phyloP scores from a whole-genome alignment of 2,329 filamentous ascomycete species.

The Blastomyces parvus region DNA sequence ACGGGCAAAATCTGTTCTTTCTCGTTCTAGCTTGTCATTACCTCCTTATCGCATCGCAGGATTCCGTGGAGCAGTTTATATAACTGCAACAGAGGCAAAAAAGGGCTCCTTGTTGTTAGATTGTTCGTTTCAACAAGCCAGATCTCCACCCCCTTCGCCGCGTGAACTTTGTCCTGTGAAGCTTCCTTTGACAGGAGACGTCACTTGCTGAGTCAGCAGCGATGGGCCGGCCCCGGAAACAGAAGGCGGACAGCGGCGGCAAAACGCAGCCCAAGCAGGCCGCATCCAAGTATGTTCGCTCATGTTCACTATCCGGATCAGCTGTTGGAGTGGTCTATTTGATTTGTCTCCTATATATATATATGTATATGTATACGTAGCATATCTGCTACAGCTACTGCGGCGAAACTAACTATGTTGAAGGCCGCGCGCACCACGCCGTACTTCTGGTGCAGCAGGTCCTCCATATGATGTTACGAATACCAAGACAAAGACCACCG shows the following conservation, averaged over 20 bases:
- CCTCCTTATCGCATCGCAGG: neutral
- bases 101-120: neutral
- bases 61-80: neutral
- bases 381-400: neutral
- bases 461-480: slow-evolving; percentile 19
- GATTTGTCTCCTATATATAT: neutral
- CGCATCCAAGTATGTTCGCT: neutral
- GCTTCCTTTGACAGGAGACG: slow-evolving; percentile 6
- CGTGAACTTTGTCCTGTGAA: neutral
- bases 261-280: neutral
- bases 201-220: slow-evolving; percentile 7
- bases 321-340: neutral
- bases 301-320: neutral
- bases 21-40: slow-evolving; percentile 2
- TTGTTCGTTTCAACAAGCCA: slow-evolving; percentile 8
- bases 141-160: slow-evolving; percentile 5
- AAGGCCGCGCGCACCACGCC: slow-evolving; percentile 18
- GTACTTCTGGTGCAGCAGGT: slow-evolving; percentile 22
- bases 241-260: slow-evolving; percentile 13
- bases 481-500: slow-evolving; percentile 10
- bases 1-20: neutral
- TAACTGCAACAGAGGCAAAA: neutral
- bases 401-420: slow-evolving; percentile 8
- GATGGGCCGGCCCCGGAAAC: slow-evolving; percentile 23
- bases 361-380: neutral